Conservation (phyloP, 2,329 filamentous ascomycete genomes). For the Trichophyton mentagrophytes region DNA sequence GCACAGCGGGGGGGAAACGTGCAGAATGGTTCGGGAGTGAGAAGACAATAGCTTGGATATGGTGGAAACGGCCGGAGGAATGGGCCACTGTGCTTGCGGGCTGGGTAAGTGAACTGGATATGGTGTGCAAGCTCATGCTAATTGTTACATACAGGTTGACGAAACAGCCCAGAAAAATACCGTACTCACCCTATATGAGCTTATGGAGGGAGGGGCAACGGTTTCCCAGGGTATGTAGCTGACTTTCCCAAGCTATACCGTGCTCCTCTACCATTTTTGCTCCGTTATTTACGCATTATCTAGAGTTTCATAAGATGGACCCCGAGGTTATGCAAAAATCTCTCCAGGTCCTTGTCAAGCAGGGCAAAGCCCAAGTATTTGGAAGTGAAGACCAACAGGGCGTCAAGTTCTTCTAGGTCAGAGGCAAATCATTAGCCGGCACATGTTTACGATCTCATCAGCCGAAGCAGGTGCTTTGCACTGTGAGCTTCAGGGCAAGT, state of each 20-base stretch:
- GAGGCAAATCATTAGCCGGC: neutral
- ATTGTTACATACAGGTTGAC: constrained; percentile 43
- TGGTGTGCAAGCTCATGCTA: constrained; percentile 16
- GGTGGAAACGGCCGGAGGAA: constrained; percentile 77
- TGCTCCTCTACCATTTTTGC: no score
- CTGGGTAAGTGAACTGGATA: constrained; percentile 41
- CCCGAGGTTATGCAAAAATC: constrained; percentile 65
- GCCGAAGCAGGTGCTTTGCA: no score
- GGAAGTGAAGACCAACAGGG: constrained; percentile 76
- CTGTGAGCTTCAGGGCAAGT: neutral
- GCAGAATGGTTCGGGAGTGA: constrained; percentile 47
- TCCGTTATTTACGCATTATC: neutral
- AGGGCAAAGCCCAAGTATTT: constrained; percentile 86
- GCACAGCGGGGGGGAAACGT: constrained; percentile 37
- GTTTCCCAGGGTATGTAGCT: constrained; percentile 47
- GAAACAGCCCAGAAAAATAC: constrained; percentile 76
- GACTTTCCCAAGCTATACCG: no score
- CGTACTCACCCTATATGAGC: constrained; percentile 85
- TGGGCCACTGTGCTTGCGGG: constrained; percentile 69
- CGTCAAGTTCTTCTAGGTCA: constrained; percentile 77
- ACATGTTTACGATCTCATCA: neutral
- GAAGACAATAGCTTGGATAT: constrained; percentile 56
- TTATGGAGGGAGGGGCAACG: constrained; percentile 75
- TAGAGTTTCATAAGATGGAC: constrained; percentile 84
- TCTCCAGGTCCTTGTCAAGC: constrained; percentile 69